A percentile compares a stretch with the other conserved stretches of the same genome.
Conservation (phyloP, 768 basidiomycete genomes). For the Mycena crocata region DNA sequence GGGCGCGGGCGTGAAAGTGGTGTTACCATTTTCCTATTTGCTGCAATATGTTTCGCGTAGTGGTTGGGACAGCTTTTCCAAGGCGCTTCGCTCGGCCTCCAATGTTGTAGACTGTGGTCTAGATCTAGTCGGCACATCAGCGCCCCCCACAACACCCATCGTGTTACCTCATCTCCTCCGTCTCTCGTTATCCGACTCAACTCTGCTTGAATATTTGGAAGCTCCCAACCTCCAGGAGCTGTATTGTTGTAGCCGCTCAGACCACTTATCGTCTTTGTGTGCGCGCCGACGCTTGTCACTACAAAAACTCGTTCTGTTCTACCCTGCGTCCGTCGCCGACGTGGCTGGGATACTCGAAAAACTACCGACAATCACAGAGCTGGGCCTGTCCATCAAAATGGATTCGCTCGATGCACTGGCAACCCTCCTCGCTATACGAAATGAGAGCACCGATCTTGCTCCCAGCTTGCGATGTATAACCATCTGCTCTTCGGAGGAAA, state of each 20-base stretch:
- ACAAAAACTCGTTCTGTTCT: not conserved
- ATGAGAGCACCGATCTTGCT: not conserved
- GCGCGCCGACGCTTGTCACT: not conserved
- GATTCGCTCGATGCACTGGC: not conserved
- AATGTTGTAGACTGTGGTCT: not conserved
- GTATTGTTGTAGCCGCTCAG: not conserved
- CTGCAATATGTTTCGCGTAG: not conserved
- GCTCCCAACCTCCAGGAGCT: not conserved
- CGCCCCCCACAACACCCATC: not conserved
- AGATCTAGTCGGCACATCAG: not conserved
- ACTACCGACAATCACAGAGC: constrained; percentile 1
- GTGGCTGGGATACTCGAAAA: not conserved
- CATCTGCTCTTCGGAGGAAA: not conserved
- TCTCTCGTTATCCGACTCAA: not conserved
- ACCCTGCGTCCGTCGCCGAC: no score
- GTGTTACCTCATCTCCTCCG: not conserved
- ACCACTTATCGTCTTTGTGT: not conserved
- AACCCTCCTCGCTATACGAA: not conserved
- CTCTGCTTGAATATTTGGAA: not conserved
- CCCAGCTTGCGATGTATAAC: not conserved
- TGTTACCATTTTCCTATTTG: not conserved
- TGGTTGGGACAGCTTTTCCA: not conserved
- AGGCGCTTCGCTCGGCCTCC: not conserved
- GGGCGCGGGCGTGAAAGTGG: not conserved
- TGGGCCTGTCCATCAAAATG: not conserved